Evolutionary conservation across 345 rosid species (phyloP), one percentile per base, ranked within the genome.

Genomic region (Corchorus capsularis): DNA sequence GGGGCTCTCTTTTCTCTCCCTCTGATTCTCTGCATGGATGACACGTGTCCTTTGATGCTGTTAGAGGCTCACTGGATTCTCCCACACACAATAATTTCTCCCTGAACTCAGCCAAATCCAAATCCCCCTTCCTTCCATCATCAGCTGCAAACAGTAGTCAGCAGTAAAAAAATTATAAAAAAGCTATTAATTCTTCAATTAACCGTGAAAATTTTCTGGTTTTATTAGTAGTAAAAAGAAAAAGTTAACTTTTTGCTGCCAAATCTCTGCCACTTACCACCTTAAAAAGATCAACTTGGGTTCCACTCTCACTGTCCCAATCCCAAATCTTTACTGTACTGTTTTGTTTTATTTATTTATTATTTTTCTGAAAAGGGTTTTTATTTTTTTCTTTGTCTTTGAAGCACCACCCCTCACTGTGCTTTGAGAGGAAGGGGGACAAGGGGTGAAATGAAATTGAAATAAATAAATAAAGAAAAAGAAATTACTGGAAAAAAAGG

Each of bases 11-110:
- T 7, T 39, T 5, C 75, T 78, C 74, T 74, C 5, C 17, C 27
- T 50, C 41, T 32, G 68, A 69, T 69, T 11, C 32, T 17, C 27
- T 78, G 74, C 86, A 85, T 85, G 86, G 22, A 1, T 13, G 1
- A 78, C 86, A 76, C 82, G 81, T 85, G 87, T 77, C 47, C 3
- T 50, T 7, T 8, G 12, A 9, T 32, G 27, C 53, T 53, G 7
- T 59, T 5, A 2, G 13, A 27, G 37, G 22, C 57, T 34, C 57
- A n/a, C 47, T 41, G 16, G 47, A 2, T 13, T 34, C 27, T 41
- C 27, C 56, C 47, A 69, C 70, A 19, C 65, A 27, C 34, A 8
- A 0, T 1, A 12, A 74, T 0, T 27, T 15, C 20, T 27, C 57
- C 56, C 32, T 1, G 1, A 20, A 22, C 43, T 35, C 54, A 20